A percentile compares a stretch with the other conserved stretches of the same genome.
Conservation (phyloP, 192 early-diverging fungal genomes). For the Gaertneriomyces semiglobifer region DNA sequence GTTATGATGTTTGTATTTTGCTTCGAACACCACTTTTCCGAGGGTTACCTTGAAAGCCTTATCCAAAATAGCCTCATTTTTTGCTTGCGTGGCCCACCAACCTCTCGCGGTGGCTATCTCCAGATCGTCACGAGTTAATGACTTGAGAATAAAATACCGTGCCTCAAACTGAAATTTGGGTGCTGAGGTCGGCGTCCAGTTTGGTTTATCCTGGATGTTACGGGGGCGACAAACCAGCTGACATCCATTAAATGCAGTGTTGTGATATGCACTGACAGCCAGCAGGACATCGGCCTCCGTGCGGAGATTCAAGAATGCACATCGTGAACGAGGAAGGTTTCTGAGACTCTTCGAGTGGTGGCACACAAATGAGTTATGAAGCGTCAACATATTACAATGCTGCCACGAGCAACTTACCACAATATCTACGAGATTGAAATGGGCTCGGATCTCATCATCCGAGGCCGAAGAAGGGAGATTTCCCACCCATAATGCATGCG, state of each 20-base stretch:
- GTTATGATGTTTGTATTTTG: neutral
- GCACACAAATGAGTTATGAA: neutral
- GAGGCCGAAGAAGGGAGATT: conserved; percentile 21
- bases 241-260: conserved; percentile 23
- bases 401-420: conserved; percentile 1
- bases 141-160: conserved; percentile 34
- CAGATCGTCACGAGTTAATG: conserved; percentile 26
- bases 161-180: conserved; percentile 7
- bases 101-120: conserved; percentile 5
- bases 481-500: conserved; percentile 29
- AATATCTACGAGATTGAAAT: conserved; percentile 7
- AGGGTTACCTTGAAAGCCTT: conserved; percentile 27
- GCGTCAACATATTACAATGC: neutral
- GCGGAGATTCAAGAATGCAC: conserved; percentile 26
- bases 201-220: conserved; percentile 3
- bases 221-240: conserved; percentile 17
- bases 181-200: neutral
- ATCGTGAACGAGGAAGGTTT: conserved; percentile 16
- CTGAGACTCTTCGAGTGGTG: conserved; percentile 13
- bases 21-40: too few relatives aligned
- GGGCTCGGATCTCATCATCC: conserved; percentile 16
- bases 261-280: conserved; percentile 19
- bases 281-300: conserved; percentile 6
- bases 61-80: conserved; percentile 30
- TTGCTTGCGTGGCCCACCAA: conserved; percentile 30